Conservation (phyloP, 371 early-diverging fungal species). For the Mucor velutinosus region DNA sequence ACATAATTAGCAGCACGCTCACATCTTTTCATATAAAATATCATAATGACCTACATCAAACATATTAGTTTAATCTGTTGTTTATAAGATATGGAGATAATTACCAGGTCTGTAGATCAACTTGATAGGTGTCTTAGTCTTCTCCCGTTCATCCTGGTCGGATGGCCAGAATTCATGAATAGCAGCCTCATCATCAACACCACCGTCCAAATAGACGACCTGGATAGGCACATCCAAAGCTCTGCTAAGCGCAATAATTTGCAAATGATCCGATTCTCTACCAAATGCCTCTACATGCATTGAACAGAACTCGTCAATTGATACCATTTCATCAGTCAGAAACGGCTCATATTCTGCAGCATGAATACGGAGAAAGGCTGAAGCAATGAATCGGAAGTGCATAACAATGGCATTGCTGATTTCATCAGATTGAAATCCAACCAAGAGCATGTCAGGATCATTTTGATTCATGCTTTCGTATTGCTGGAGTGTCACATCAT, state of each 20-base stretch:
- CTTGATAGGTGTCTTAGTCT: slow-evolving; percentile 32
- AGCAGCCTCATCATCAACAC: slow-evolving; percentile 48
- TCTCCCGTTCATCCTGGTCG: slow-evolving; percentile 30
- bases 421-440: slow-evolving; percentile 63
- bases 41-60: slow-evolving; percentile 11
- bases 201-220: slow-evolving; percentile 69
- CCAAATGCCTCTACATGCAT: slow-evolving; percentile 75
- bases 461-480: slow-evolving; percentile 35
- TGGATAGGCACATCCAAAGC: slow-evolving; percentile 60
- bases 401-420: slow-evolving; percentile 71
- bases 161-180: slow-evolving; percentile 55
- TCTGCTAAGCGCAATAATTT: slow-evolving; percentile 66
- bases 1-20: background rate
- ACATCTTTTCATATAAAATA: slow-evolving; percentile 6
- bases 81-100: background rate
- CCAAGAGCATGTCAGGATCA: slow-evolving; percentile 52
- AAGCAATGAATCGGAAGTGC: slow-evolving; percentile 66
- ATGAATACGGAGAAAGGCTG: slow-evolving; percentile 67
- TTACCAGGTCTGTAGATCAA: slow-evolving; percentile 53
- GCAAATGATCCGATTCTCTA: slow-evolving; percentile 71
- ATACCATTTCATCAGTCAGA: slow-evolving; percentile 57
- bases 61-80: background rate
- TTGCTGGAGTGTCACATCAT: slow-evolving; percentile 55
- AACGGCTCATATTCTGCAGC: slow-evolving; percentile 71
- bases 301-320: slow-evolving; percentile 67